Conservation (phyloP, 495 filamentous ascomycete species). For the Aspergillus panamensis region DNA sequence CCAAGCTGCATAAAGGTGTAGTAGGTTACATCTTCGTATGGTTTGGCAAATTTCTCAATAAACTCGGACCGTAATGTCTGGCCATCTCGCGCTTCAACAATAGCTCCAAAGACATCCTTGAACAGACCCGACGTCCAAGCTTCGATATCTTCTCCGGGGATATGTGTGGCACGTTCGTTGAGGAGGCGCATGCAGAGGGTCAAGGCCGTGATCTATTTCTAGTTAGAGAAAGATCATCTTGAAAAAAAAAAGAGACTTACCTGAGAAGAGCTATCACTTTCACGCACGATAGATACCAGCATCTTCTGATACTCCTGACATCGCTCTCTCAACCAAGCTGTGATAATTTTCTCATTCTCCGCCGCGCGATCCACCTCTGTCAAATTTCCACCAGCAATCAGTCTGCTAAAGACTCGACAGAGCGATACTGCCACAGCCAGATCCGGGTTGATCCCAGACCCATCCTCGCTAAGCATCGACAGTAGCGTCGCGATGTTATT, state of each 20-base stretch:
- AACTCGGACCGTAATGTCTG: constrained; percentile 65
- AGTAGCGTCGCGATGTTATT: constrained; percentile 84
- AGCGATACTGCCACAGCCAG: constrained; percentile 71
- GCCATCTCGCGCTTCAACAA: constrained; percentile 56
- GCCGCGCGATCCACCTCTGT: constrained; percentile 56
- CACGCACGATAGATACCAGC: constrained; percentile 52
- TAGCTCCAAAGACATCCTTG: constrained; percentile 53
- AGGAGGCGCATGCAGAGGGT: constrained; percentile 78
- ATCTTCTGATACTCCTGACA: constrained; percentile 63
- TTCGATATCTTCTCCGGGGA: constrained; percentile 56
- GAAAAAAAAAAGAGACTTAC: constrained; percentile 19
- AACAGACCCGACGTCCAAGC: constrained; percentile 64
- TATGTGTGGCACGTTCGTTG: constrained; percentile 67
- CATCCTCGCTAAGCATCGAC: constrained; percentile 50
- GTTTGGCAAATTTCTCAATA: constrained; percentile 67
- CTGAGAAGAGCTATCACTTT: constrained; percentile 48
- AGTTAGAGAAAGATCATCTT: constrained; percentile 18
- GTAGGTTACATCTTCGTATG: constrained; percentile 81
- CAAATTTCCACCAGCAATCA: constrained; percentile 73
- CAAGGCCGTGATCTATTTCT: constrained; percentile 55
- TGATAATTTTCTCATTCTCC: constrained; percentile 70
- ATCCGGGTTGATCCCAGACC: constrained; percentile 40
- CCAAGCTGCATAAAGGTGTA: constrained; percentile 68
- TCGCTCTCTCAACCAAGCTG: constrained; percentile 73
- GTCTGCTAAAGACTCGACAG: constrained; percentile 82